Evolutionary conservation across 75 land plant genomes (phyloP).

Genomic region (Cunninghamia lanceolata): DNA sequence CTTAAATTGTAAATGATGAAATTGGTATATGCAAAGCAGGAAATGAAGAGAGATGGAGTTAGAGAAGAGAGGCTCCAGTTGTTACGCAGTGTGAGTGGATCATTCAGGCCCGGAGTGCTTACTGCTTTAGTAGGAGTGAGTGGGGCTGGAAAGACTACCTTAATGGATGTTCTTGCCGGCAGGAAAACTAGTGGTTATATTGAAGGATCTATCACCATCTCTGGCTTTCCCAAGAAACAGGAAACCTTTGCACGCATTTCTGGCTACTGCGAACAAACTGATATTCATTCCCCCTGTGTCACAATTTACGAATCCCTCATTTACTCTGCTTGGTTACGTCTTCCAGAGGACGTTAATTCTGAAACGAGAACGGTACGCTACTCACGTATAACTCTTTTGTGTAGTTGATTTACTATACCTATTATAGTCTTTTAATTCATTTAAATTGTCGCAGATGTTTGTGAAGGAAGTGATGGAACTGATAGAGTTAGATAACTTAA

Average conservation of each 20-base stretch:
- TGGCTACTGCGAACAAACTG: background rate
- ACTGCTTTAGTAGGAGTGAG: background rate
- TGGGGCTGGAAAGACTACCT: slow-evolving; percentile 3
- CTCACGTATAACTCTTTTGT: too few species aligned
- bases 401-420: too few species aligned
- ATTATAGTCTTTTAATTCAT: too few species aligned
- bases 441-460: too few species aligned
- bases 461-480: too few species aligned
- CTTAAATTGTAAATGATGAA: too few species aligned
- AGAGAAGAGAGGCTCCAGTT: background rate
- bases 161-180: background rate
- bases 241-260: background rate
- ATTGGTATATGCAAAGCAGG: background rate
- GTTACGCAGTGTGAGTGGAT: background rate
- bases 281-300: too few species aligned
- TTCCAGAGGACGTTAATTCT: background rate
- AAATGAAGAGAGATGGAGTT: background rate
- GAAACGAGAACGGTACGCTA: background rate
- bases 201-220: background rate
- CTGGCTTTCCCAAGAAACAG: background rate
- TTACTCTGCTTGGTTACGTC: slow-evolving; percentile 1
- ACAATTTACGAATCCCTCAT: background rate
- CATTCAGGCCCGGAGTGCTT: background rate
- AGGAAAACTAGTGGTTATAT: background rate
- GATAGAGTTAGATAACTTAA: too few species aligned